Evolutionary conservation across 805 yeast genomes (phyloP).

Genomic region (Kodamaea laetipori): DNA sequence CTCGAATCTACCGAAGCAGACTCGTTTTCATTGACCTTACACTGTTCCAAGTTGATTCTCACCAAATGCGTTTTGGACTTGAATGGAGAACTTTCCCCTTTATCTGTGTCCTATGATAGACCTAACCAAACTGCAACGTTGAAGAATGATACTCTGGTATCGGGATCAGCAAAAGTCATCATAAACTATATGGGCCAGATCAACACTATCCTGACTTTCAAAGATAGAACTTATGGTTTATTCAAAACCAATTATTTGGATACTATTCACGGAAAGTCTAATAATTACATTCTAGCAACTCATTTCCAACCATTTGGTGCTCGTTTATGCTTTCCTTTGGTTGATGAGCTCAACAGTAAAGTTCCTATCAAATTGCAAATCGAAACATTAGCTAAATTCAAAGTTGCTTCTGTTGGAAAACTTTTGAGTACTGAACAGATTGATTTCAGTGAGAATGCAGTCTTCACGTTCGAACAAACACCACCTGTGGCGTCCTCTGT

Average conservation of each 20-base stretch:
- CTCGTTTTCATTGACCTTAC: conserved; percentile 31
- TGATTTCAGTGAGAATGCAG: conserved; percentile 25
- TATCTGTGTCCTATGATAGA: conserved; percentile 43
- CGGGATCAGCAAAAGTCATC: conserved; percentile 16
- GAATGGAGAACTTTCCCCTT: conserved; percentile 14
- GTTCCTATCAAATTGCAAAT: conserved; percentile 53
- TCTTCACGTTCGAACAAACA: conserved; percentile 50
- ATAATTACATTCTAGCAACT: conserved; percentile 61
- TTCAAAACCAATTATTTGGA: conserved; percentile 68
- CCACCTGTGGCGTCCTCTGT: conserved; percentile 64
- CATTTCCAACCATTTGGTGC: conserved; percentile 74
- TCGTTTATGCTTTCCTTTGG: conserved; percentile 62
- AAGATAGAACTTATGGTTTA: conserved; percentile 62
- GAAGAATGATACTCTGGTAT: conserved; percentile 20
- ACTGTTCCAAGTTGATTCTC: conserved; percentile 45
- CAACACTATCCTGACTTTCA: conserved; percentile 50
- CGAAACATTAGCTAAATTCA: conserved; percentile 46
- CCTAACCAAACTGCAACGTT: conserved; percentile 37
- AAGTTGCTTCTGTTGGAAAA: conserved; percentile 54
- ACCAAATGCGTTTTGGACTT: conserved; percentile 23
- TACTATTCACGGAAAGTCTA: conserved; percentile 48
- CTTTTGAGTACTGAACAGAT: conserved; percentile 24
- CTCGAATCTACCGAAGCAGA: background rate
- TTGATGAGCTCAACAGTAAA: conserved; percentile 65
- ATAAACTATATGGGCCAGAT: conserved; percentile 54